Evolutionary conservation across 2,329 filamentous ascomycete species (phyloP).

Genomic region (Pseudogymnoascus verrucosus): DNA sequence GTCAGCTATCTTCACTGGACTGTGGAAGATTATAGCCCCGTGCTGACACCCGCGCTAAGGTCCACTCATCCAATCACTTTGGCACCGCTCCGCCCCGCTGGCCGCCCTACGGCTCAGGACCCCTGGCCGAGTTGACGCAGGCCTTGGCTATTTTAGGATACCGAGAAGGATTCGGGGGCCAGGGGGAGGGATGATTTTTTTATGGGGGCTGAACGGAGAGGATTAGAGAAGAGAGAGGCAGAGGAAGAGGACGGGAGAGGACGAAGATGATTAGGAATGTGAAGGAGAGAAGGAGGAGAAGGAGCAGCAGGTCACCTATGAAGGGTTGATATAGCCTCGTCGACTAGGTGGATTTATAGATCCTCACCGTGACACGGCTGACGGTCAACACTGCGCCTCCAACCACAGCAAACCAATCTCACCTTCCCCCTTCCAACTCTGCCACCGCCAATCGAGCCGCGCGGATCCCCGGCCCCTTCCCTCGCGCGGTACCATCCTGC

Average conservation of each 20-base stretch:
- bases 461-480: neutral
- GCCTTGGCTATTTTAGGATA: constrained; percentile 2
- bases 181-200: neutral
- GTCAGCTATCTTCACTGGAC: neutral
- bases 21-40: neutral
- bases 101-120: neutral
- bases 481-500: neutral
- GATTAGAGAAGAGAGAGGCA: neutral
- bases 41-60: neutral
- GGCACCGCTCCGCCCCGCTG: neutral
- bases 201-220: neutral
- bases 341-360: neutral
- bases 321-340: neutral
- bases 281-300: neutral
- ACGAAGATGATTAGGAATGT: neutral
- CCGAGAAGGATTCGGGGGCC: neutral
- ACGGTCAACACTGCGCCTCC: constrained; percentile 1
- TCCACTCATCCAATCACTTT: neutral
- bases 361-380: constrained; percentile 2
- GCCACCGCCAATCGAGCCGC: constrained; percentile 1
- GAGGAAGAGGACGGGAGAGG: neutral
- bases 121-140: neutral
- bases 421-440: neutral
- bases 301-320: neutral
- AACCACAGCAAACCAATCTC: neutral